phyloP scores from a whole-genome alignment of 2,329 filamentous ascomycete species.

The Verticillium klebahnii region DNA sequence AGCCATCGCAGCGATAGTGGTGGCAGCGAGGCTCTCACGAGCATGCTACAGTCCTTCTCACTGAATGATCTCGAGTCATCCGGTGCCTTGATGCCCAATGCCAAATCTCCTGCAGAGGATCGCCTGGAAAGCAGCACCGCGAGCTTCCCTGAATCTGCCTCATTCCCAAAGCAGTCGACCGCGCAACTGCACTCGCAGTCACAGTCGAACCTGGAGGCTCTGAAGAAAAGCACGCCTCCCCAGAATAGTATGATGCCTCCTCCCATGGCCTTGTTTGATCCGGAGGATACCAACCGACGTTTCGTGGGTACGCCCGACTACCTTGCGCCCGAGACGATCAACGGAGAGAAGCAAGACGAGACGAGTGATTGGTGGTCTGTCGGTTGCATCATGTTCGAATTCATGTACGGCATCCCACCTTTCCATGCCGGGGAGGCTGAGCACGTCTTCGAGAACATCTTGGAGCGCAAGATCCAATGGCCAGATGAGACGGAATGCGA shows the following conservation, averaged over 20 bases:
- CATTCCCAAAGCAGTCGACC: conserved; percentile 47
- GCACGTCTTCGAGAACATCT: conserved; percentile 93
- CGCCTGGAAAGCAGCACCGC: conserved; percentile 65
- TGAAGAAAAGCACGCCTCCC: conserved; percentile 56
- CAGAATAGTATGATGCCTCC: conserved; percentile 75
- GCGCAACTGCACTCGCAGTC: conserved; percentile 19
- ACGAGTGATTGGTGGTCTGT: conserved; percentile 99
- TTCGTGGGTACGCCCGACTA: conserved; percentile 98
- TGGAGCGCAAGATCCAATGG: conserved; percentile 87
- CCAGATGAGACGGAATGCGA: conserved; percentile 76
- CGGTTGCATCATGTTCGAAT: conserved; percentile 97
- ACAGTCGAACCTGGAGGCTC: conserved; percentile 40
- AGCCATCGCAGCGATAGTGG: conserved; percentile 82
- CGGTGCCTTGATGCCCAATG: conserved; percentile 40
- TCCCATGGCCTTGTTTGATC: conserved; percentile 92
- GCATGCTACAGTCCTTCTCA: conserved; percentile 78
- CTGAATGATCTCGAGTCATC: conserved; percentile 55
- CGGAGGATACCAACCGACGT: conserved; percentile 83
- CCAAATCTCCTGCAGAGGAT: conserved; percentile 49
- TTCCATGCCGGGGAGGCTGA: conserved; percentile 91
- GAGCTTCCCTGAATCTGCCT: conserved; percentile 71
- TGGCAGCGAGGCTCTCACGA: conserved; percentile 77
- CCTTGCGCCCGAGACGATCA: conserved; percentile 93
- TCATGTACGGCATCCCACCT: conserved; percentile 86
- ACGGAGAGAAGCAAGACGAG: conserved; percentile 91